A percentile compares a stretch with the other conserved stretches of the same genome.
Evolutionary conservation across 2,329 filamentous ascomycete genomes (phyloP).

Genomic region (Neoascochyta sp.): DNA sequence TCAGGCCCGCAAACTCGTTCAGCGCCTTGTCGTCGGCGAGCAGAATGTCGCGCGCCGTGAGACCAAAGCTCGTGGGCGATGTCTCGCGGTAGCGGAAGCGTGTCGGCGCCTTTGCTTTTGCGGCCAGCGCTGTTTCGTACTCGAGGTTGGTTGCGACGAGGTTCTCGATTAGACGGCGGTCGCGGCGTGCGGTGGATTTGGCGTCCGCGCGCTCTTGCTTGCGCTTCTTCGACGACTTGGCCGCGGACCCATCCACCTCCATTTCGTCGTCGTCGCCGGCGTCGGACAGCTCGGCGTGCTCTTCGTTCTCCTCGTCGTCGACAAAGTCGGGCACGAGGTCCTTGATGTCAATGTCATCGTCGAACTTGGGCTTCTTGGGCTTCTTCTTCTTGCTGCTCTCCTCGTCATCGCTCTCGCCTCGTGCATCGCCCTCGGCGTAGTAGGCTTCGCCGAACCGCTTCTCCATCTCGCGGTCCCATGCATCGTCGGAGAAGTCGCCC

Average conservation of each 20-base stretch:
- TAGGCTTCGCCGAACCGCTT: conserved; percentile 87
- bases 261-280: conserved; percentile 43
- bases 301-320: conserved; percentile 63
- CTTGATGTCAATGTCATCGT: conserved; percentile 96
- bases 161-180: conserved; percentile 78
- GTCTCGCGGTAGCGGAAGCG: conserved; percentile 92
- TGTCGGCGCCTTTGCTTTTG: conserved; percentile 49
- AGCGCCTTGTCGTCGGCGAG: conserved; percentile 81
- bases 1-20: conserved; percentile 87
- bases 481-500: conserved; percentile 80
- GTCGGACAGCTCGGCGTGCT: conserved; percentile 63
- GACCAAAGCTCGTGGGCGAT: conserved; percentile 81
- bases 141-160: conserved; percentile 80
- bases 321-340: conserved; percentile 86
- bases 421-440: conserved; percentile 66
- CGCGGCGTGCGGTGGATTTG: conserved; percentile 72
- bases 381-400: conserved; percentile 48
- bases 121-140: conserved; percentile 60
- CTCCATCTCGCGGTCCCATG: conserved; percentile 89
- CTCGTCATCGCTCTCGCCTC: conserved; percentile 32
- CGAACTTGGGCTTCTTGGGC: conserved; percentile 83
- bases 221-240: conserved; percentile 47
- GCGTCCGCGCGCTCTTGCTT: conserved; percentile 49
- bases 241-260: conserved; percentile 33
- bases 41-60: conserved; percentile 86